These are phyloP conservation scores for Carex arenaria DNA, from an alignment of 202 grass and related monocot species.

Conservation along the genomic window DNA sequence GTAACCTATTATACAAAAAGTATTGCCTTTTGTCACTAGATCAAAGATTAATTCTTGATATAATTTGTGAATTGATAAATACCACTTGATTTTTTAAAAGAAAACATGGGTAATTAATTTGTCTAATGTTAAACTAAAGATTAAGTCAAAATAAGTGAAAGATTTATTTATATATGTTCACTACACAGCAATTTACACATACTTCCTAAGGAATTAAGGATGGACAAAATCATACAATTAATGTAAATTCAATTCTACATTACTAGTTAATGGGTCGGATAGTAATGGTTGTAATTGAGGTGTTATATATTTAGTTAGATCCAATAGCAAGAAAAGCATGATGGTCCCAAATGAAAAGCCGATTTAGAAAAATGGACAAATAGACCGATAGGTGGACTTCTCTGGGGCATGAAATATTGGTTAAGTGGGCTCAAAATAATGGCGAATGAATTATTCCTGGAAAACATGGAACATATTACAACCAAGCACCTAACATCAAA, in stretches of 20 bases:
- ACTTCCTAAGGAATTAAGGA: too few species aligned
- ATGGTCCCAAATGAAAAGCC: slow-evolving; percentile 16
- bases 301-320: not conserved
- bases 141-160: not conserved
- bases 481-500: slow-evolving; percentile 1
- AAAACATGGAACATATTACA: slow-evolving; percentile 14
- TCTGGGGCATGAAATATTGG: slow-evolving; percentile 13
- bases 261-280: not conserved
- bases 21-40: too few species aligned
- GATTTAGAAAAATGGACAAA: slow-evolving; percentile 16
- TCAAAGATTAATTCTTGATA: too few species aligned
- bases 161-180: not conserved
- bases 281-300: not conserved
- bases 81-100: not conserved
- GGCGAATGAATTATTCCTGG: not conserved
- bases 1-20: too few species aligned
- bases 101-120: not conserved
- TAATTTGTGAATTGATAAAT: not conserved
- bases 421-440: slow-evolving; percentile 11
- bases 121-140: not conserved
- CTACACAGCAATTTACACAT: not conserved
- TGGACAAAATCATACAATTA: not conserved
- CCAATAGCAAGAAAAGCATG: not conserved
- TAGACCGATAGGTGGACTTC: not conserved
- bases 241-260: not conserved